phyloP scores from a whole-genome alignment of 1,139 yeast species.

The Zygosaccharomyces sapae region DNA sequence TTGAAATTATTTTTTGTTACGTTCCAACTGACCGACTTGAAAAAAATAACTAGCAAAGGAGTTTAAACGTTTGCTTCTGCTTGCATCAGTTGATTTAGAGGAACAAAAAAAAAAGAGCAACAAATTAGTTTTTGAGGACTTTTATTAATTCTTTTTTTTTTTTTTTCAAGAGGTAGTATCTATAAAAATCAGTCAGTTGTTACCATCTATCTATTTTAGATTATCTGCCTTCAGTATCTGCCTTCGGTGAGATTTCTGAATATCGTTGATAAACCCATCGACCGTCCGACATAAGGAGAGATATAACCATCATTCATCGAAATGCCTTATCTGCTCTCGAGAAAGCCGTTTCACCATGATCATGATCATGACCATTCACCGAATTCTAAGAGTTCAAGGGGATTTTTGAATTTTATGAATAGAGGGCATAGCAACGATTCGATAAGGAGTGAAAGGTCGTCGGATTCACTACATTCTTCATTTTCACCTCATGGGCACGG shows the following conservation, averaged over 20 bases:
- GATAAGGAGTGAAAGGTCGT: constrained; percentile 28
- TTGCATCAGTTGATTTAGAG: not conserved
- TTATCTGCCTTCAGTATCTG: no score
- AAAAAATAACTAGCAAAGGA: not conserved
- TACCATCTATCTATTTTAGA: no score
- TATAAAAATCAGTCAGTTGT: no score
- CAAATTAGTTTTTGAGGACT: not conserved
- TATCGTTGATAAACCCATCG: no score
- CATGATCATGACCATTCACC: constrained; percentile 11
- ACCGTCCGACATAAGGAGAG: no score
- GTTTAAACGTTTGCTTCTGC: not conserved
- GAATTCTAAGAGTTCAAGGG: constrained; percentile 24
- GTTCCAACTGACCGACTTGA: not conserved
- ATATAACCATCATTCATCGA: not conserved
- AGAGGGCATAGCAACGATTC: constrained; percentile 31
- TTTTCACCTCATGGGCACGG: constrained; percentile 11
- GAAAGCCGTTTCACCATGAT: constrained; percentile 24
- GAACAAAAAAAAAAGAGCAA: not conserved
- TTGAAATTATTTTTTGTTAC: not conserved
- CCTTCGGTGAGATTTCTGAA: no score
- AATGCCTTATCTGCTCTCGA: constrained; percentile 27
- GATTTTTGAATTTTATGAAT: constrained; percentile 29
- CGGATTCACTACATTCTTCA: constrained; percentile 20
- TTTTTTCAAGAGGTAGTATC: not conserved
- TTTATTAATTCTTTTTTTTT: not conserved